A percentile compares a stretch with the other conserved stretches of the same genome.
Conservation (phyloP, 1,284 basidiomycete species). For the Cutaneotrichosporon sp. region DNA sequence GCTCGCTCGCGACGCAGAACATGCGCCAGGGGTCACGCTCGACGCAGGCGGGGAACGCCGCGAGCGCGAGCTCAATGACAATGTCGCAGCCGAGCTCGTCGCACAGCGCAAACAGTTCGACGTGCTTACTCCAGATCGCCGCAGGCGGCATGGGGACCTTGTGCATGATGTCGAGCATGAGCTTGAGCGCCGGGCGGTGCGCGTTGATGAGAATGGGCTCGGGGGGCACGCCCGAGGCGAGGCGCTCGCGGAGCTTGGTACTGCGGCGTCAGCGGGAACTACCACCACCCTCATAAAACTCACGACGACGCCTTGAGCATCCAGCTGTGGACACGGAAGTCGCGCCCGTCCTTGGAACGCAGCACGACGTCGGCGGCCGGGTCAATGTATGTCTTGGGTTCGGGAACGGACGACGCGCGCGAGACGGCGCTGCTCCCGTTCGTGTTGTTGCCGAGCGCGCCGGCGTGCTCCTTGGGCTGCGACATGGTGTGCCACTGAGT, state of each 20-base stretch:
- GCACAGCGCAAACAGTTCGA: constrained; percentile 16
- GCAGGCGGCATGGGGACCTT: constrained; percentile 11
- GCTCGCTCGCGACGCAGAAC: constrained; percentile 4
- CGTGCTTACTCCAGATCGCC: constrained; percentile 9
- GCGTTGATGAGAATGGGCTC: constrained; percentile 9
- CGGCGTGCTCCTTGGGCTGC: background rate
- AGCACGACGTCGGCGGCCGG: constrained; percentile 23
- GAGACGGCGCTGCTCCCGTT: background rate
- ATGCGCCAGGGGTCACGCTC: constrained; percentile 12
- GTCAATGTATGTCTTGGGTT: constrained; percentile 18
- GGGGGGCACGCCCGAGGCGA: background rate
- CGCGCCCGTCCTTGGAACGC: constrained; percentile 15
- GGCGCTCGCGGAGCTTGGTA: background rate
- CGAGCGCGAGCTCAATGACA: constrained; percentile 14
- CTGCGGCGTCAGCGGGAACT: constrained; percentile 3
- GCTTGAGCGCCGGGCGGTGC: constrained; percentile 14
- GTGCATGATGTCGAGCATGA: constrained; percentile 20
- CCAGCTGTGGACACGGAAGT: constrained; percentile 22
- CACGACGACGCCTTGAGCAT: constrained; percentile 25
- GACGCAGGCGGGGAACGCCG: constrained; percentile 5
- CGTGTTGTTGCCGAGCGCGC: background rate
- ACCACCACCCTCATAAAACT: constrained; percentile 4
- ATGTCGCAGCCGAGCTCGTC: constrained; percentile 9
- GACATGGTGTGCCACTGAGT: background rate
- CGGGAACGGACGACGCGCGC: background rate